phyloP scores from a whole-genome alignment of 371 early-diverging fungal genomes.

The Mucor racemosus region DNA sequence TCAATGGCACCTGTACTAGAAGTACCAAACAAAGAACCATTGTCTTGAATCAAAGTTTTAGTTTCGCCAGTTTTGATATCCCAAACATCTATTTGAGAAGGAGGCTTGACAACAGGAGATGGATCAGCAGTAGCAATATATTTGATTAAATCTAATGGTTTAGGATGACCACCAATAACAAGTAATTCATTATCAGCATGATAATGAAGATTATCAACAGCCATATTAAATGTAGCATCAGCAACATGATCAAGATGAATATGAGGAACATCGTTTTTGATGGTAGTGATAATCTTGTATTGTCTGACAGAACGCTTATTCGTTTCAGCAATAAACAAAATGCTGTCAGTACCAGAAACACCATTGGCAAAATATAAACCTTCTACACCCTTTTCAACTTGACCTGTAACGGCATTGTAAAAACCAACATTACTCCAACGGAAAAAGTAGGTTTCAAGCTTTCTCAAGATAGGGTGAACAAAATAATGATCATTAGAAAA shows the following conservation, averaged over 20 bases:
- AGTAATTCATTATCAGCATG: constrained; percentile 24
- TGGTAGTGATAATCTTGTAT: constrained; percentile 24
- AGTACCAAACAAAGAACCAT: constrained; percentile 37
- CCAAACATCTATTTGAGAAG: constrained; percentile 41
- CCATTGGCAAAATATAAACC: constrained; percentile 48
- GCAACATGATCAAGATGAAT: constrained; percentile 21
- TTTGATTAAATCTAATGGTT: constrained; percentile 23
- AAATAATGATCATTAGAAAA: constrained; percentile 43
- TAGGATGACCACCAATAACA: constrained; percentile 41
- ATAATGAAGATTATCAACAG: constrained; percentile 42
- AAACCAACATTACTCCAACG: constrained; percentile 33
- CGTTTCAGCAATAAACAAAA: constrained; percentile 42
- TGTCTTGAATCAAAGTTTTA: constrained; percentile 35
- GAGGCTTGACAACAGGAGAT: constrained; percentile 14
- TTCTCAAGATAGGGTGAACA: constrained; percentile 18
- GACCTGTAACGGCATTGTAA: constrained; percentile 37
- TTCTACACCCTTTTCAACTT: constrained; percentile 26
- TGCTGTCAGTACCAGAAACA: constrained; percentile 33
- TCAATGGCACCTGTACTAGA: constrained; percentile 39
- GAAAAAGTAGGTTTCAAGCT: constrained; percentile 35
- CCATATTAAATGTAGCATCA: constrained; percentile 30
- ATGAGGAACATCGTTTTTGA: constrained; percentile 6
- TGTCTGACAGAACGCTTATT: constrained; percentile 21
- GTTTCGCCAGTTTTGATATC: constrained; percentile 22
- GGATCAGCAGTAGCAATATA: constrained; percentile 16